phyloP scores from a whole-genome alignment of 139 green algal species.

The Trebouxia sp. region DNA sequence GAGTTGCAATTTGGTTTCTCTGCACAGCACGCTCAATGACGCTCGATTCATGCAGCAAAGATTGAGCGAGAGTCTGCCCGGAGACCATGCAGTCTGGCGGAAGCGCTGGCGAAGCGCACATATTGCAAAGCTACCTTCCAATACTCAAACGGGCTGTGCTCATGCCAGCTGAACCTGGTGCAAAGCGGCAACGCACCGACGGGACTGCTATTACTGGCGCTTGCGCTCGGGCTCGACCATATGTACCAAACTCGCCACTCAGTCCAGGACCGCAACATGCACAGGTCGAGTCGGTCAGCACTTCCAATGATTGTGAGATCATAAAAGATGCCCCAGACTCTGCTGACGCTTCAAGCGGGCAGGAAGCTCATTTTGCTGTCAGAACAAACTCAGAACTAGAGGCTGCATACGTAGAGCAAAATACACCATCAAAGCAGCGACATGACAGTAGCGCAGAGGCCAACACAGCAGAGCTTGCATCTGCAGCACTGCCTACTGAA shows the following conservation, averaged over 20 bases:
- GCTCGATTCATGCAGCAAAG: too few species aligned
- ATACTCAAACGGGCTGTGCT: neutral
- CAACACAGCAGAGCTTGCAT: too few species aligned
- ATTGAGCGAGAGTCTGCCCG: too few species aligned
- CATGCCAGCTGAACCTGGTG: neutral
- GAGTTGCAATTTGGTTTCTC: too few species aligned
- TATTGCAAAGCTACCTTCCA: neutral
- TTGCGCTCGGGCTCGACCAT: neutral
- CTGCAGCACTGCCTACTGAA: too few species aligned
- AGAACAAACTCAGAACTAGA: neutral
- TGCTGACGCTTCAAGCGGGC: neutral
- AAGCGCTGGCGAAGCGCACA: neutral
- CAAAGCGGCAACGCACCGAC: neutral
- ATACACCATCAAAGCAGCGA: too few species aligned
- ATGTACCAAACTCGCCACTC: neutral
- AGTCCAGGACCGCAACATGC: neutral
- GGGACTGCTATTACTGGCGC: neutral
- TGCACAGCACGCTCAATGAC: too few species aligned
- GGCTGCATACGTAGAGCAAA: too few species aligned
- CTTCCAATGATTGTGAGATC: neutral
- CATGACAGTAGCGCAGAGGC: too few species aligned
- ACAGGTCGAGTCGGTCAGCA: too few species aligned
- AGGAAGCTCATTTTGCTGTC: conserved; percentile 2
- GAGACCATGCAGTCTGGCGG: neutral
- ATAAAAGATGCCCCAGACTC: neutral